These are phyloP conservation scores for Gastrodia elata DNA, from an alignment of 106 monocot species.

Conservation along the genomic window DNA sequence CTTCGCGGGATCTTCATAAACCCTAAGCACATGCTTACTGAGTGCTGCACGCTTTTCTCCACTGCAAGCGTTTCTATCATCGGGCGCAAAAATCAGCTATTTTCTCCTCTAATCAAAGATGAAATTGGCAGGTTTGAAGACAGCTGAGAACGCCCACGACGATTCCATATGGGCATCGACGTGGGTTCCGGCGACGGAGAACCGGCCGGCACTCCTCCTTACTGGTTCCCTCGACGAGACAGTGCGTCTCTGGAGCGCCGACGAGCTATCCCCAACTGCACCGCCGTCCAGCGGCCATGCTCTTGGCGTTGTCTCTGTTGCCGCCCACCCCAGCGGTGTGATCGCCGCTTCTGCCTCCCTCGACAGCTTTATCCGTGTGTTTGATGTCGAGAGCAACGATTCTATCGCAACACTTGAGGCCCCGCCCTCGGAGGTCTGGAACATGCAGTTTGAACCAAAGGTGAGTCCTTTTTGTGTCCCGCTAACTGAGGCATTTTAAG, in stretches of 20 bases:
- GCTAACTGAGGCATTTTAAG: background rate
- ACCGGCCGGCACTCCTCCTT: constrained; percentile 68
- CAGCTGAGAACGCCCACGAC: constrained; percentile 83
- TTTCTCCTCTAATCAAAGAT: constrained; percentile 17
- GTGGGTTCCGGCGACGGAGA: constrained; percentile 71
- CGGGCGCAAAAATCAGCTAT: background rate
- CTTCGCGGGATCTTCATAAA: too few species aligned
- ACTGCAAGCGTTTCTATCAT: background rate
- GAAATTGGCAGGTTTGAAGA: constrained; percentile 87
- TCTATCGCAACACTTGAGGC: constrained; percentile 80
- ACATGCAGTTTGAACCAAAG: constrained; percentile 92
- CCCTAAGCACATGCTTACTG: too few species aligned
- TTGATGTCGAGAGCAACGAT: constrained; percentile 57
- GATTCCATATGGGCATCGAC: constrained; percentile 89
- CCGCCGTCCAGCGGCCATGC: constrained; percentile 58
- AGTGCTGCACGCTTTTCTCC: too few species aligned
- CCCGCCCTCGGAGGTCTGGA: constrained; percentile 86
- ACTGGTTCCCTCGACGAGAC: constrained; percentile 96
- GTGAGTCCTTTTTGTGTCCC: constrained; percentile 29
- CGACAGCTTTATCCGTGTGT: constrained; percentile 84
- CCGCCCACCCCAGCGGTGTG: constrained; percentile 70
- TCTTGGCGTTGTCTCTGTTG: constrained; percentile 86
- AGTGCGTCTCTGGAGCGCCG: constrained; percentile 73
- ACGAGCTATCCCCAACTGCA: constrained; percentile 51
- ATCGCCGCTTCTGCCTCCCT: constrained; percentile 90